Percentiles rank a stretch among this genome's conserved stretches.
phyloP scores from a whole-genome alignment of 2,329 filamentous ascomycete species.

The Waltergamsia citrina region DNA sequence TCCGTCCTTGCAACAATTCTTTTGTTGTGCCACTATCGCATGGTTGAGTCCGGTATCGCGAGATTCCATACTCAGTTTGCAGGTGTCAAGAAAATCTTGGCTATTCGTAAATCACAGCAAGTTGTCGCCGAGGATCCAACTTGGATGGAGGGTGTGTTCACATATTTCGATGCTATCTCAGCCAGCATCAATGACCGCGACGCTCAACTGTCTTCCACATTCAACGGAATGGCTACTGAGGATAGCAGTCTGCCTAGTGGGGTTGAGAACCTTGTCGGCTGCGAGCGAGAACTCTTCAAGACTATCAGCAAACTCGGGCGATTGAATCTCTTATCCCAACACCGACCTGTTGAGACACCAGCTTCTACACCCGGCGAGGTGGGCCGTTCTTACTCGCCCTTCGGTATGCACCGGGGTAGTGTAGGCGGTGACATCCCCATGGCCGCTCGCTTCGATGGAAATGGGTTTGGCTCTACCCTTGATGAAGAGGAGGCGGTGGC shows the following conservation, averaged over 20 bases:
- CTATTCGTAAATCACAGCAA: conserved; percentile 54
- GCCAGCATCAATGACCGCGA: conserved; percentile 89
- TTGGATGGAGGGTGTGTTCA: conserved; percentile 91
- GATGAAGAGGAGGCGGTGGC: conserved; percentile 44
- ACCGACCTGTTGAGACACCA: conserved; percentile 40
- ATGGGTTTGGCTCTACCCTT: conserved; percentile 49
- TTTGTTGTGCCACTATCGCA: conserved; percentile 82
- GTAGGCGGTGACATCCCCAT: conserved; percentile 13
- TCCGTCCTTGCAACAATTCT: conserved; percentile 81
- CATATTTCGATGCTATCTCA: conserved; percentile 89
- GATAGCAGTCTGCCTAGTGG: conserved; percentile 40
- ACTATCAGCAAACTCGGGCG: conserved; percentile 75
- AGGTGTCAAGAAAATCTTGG: conserved; percentile 82
- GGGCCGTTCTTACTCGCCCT: conserved; percentile 25
- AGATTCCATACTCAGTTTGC: conserved; percentile 92
- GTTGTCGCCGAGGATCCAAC: conserved; percentile 55
- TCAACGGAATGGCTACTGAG: conserved; percentile 45
- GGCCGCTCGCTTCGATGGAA: conserved; percentile 53
- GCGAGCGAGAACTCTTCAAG: conserved; percentile 79
- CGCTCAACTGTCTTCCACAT: conserved; percentile 59
- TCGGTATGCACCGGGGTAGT: too few relatives aligned
- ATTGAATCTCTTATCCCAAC: conserved; percentile 74
- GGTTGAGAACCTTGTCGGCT: conserved; percentile 78
- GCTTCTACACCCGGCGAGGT: conserved; percentile 7
- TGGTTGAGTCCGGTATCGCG: conserved; percentile 85